A percentile compares a stretch with the other conserved stretches of the same genome.
These are phyloP conservation scores for Starmerella stellata DNA, from an alignment of 805 yeast genomes.

Conservation along the genomic window DNA sequence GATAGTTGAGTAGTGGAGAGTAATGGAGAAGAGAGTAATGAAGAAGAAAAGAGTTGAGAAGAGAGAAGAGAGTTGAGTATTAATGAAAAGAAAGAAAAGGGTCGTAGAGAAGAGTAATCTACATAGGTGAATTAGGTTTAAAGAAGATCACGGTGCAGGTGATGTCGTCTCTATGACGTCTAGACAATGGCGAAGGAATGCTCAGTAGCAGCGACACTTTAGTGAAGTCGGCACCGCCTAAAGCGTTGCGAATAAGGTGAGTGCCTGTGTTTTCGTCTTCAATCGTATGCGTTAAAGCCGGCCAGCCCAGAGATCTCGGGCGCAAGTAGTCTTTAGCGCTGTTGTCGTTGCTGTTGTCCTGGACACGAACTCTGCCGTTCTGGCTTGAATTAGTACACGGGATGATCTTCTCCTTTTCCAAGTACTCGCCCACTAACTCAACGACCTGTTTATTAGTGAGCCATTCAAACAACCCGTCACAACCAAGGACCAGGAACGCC, in stretches of 20 bases:
- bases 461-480: conserved; percentile 87
- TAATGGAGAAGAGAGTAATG: too few species aligned
- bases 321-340: conserved; percentile 30
- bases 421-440: conserved; percentile 80
- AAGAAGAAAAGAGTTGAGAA: too few species aligned
- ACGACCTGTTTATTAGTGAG: conserved; percentile 84
- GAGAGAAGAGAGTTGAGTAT: too few species aligned
- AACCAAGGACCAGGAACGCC: conserved; percentile 76
- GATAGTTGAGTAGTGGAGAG: too few species aligned
- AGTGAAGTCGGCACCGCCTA: conserved; percentile 72
- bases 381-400: conserved; percentile 21
- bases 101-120: too few species aligned
- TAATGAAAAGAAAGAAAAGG: too few species aligned
- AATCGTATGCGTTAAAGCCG: conserved; percentile 21
- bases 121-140: conserved; percentile 3
- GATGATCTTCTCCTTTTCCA: conserved; percentile 46
- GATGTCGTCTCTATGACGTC: conserved; percentile 84
- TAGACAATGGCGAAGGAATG: conserved; percentile 78
- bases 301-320: conserved; percentile 23
- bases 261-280: conserved; percentile 82
- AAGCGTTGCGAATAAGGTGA: conserved; percentile 78
- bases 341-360: conserved; percentile 26
- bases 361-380: conserved; percentile 24
- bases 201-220: conserved; percentile 73
- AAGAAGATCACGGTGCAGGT: conserved; percentile 90